Base-by-base conservation (phyloP, 352 stramenopile genomes). In the Phytophthora vignae region DNA sequence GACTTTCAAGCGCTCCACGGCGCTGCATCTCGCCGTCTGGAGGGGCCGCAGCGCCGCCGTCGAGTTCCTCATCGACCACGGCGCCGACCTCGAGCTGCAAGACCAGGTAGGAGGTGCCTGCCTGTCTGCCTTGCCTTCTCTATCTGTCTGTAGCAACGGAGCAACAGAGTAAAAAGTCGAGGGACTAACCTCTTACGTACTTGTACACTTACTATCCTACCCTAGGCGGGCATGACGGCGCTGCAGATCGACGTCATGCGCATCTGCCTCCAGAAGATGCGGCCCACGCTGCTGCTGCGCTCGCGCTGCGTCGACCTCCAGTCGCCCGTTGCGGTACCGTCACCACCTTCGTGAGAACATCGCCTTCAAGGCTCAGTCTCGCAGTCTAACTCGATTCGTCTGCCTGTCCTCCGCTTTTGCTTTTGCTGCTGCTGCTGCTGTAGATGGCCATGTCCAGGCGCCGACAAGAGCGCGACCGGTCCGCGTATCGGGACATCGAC, bases 211-310 rank as follows among this genome's bases (percentile, higher is more conserved):
- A 25, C 22, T 25, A 25, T 25, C 22, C 22, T 25, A 25, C 22
- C 22, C 22, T 2, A 25, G 66, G 68, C 68, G 11, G 77, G 81
- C 44, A 75, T 83, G 63, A 85, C 81, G 36, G 69, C 79, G 11
- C 74, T 89, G 25, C 72, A 87, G 60, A 76, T 85, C 58, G 79
- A 84, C 15, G 54, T 87, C 12, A 61, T 84, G 60, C 79, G 79
- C 21, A 73, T 83, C 10, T 78, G 74, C 36, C 67, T 89, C 38
- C 67, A 81, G 61, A 80, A 79, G 40, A 89, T 89, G 79, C 68
- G 79, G 7, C 72, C 74, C 11, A 78, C 74, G 22, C 56, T 76
- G 36, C 56, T 89, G 27, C 55, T 76, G 48, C 74, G 81, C 31
- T 76, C 74, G 12, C 72, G 55, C 15, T 77, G 70, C 64, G 78